These are phyloP conservation scores for Lanmaoa pseudosensibilis DNA, from an alignment of 768 basidiomycete genomes.

Conservation along the genomic window DNA sequence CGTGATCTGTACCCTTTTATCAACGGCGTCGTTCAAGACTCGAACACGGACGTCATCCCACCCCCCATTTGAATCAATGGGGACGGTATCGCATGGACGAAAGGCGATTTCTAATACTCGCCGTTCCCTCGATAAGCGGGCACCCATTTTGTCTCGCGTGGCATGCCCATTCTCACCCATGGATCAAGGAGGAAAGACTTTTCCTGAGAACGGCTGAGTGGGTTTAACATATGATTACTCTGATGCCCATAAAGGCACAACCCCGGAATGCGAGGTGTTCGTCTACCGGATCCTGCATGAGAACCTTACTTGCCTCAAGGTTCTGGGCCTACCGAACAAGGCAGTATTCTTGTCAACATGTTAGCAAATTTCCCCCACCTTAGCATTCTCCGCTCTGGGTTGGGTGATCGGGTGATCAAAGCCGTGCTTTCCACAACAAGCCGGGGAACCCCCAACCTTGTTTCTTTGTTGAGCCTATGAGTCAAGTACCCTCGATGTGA, in stretches of 20 bases:
- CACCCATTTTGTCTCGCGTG: slow-evolving; percentile 3
- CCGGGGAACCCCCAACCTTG: slow-evolving; percentile 20
- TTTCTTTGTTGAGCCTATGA: slow-evolving; percentile 14
- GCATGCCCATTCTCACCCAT: not conserved
- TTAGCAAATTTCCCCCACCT: slow-evolving; percentile 7
- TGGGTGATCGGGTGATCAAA: slow-evolving; percentile 15
- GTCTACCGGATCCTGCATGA: slow-evolving; percentile 22
- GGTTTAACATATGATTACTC: slow-evolving; percentile 6
- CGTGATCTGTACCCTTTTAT: slow-evolving; percentile 7
- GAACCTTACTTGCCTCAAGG: slow-evolving; percentile 14
- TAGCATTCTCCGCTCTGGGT: not conserved
- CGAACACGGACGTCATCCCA: not conserved
- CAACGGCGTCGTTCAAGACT: too few species aligned
- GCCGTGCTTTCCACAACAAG: slow-evolving; percentile 11
- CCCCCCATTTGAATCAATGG: not conserved
- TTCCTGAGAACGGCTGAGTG: slow-evolving; percentile 14
- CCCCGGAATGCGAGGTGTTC: slow-evolving; percentile 4
- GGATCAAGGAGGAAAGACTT: slow-evolving; percentile 7
- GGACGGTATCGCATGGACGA: not conserved
- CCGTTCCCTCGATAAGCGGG: not conserved
- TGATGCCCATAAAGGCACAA: slow-evolving; percentile 6
- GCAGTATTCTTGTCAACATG: slow-evolving; percentile 13
- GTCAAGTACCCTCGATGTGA: slow-evolving; percentile 22
- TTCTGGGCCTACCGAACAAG: slow-evolving; percentile 18
- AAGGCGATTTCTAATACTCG: not conserved